A percentile compares a stretch with the other conserved stretches of the same genome.
Conservation (phyloP, 805 yeast species). For the Sporopachydermia lactativora region DNA sequence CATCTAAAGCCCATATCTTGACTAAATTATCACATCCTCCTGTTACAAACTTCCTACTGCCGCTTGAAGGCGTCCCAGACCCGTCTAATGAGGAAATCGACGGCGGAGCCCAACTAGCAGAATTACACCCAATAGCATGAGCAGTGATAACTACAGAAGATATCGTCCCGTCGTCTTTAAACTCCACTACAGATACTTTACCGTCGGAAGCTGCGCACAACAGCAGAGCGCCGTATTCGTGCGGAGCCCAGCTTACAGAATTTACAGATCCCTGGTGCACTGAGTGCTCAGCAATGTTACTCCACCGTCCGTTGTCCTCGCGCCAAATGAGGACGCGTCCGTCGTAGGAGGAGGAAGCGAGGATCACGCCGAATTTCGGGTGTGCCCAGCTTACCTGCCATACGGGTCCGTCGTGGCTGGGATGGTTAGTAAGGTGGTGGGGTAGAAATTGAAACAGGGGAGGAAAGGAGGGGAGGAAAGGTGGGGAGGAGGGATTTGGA, state of each 20-base stretch:
- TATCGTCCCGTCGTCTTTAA: slow-evolving; percentile 72
- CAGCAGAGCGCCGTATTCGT: slow-evolving; percentile 86
- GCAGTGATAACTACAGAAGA: slow-evolving; percentile 45
- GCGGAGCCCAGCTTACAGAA: slow-evolving; percentile 94
- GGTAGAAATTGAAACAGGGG: too few species aligned
- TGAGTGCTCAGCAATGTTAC: slow-evolving; percentile 71
- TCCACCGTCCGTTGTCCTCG: slow-evolving; percentile 83
- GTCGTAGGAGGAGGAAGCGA: slow-evolving; percentile 92
- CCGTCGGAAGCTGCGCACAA: slow-evolving; percentile 92
- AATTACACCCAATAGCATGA: slow-evolving; percentile 86
- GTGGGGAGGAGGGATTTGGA: too few species aligned
- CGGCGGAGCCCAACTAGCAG: slow-evolving; percentile 90
- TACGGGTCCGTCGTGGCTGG: slow-evolving; percentile 85
- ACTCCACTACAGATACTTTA: slow-evolving; percentile 77
- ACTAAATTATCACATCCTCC: slow-evolving; percentile 94
- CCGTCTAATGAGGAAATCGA: slow-evolving; percentile 9
- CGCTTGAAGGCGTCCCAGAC: not conserved
- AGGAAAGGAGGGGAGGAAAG: too few species aligned
- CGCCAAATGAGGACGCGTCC: slow-evolving; percentile 93
- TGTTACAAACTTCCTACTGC: slow-evolving; percentile 47
- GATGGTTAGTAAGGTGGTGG: not conserved
- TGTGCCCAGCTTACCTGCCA: slow-evolving; percentile 99
- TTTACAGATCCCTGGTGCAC: slow-evolving; percentile 92
- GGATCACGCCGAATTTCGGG: slow-evolving; percentile 89
- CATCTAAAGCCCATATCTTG: slow-evolving; percentile 73